phyloP scores from a whole-genome alignment of 225 moss, liverwort and hornwort species.

The Takakia lepidozioides region DNA sequence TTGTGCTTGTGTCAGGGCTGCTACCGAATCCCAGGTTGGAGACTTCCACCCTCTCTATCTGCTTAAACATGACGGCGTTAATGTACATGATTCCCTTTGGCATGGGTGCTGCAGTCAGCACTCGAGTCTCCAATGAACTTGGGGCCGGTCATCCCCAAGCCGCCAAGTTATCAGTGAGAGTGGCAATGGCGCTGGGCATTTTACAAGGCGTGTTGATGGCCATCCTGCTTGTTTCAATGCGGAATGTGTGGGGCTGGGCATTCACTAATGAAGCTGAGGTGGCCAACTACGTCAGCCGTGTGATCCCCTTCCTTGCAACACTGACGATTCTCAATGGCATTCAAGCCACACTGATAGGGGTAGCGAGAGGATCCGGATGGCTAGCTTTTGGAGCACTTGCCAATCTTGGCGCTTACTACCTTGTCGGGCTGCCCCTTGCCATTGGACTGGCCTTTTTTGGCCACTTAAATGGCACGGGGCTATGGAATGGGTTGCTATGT shows the following conservation, averaged over 20 bases:
- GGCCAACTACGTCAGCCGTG: conserved; percentile 31
- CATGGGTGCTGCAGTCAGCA: conserved; percentile 33
- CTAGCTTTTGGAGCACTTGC: conserved; percentile 30
- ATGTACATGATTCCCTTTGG: conserved; percentile 49
- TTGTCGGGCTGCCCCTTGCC: conserved; percentile 29
- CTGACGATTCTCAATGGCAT: conserved; percentile 24
- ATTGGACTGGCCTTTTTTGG: conserved; percentile 14
- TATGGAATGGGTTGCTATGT: conserved; percentile 43
- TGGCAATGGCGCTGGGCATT: conserved; percentile 19
- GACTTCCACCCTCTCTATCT: conserved; percentile 34
- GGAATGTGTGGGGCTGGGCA: conserved; percentile 36
- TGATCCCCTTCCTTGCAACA: conserved; percentile 43
- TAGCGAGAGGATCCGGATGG: conserved; percentile 42
- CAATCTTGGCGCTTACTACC: conserved; percentile 41
- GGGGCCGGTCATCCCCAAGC: conserved; percentile 46
- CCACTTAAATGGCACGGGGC: conserved; percentile 25
- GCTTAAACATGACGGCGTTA: conserved; percentile 22
- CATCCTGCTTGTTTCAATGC: conserved; percentile 19
- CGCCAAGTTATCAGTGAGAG: conserved; percentile 38
- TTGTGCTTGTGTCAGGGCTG: conserved; percentile 34
- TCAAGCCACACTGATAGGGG: conserved; percentile 19
- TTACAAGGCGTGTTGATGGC: conserved; percentile 20
- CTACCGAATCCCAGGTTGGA: conserved; percentile 44
- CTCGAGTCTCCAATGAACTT: conserved; percentile 60
- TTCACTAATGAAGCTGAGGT: conserved; percentile 52